These are phyloP conservation scores for Ophiocordyceps camponoti-saundersi DNA, from an alignment of 2,329 filamentous ascomycete genomes.

Conservation along the genomic window DNA sequence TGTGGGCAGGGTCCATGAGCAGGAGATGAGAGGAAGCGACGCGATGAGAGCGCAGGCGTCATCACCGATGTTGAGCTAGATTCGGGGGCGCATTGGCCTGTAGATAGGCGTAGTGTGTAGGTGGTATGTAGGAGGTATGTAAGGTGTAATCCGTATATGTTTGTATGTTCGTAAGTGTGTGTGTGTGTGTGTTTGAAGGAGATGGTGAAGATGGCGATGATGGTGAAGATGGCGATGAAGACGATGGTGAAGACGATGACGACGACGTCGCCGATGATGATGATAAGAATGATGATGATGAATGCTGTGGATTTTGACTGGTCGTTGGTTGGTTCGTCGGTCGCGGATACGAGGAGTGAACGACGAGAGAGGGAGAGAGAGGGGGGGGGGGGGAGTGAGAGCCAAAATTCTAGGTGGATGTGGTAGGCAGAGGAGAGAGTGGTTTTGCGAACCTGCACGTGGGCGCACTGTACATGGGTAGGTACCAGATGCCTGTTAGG, in stretches of 20 bases:
- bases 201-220: not conserved
- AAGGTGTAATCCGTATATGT: too few relatives aligned
- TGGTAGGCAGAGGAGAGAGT: too few relatives aligned
- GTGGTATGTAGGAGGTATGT: too few relatives aligned
- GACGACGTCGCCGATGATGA: not conserved
- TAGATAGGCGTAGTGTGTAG: too few relatives aligned
- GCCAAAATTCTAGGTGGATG: too few relatives aligned
- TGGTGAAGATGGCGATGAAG: not conserved
- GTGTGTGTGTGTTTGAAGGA: not conserved
- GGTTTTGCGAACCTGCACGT: too few relatives aligned
- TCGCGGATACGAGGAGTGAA: not conserved
- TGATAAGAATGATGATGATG: too few relatives aligned
- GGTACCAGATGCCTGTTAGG: not conserved
- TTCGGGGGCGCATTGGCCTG: too few relatives aligned
- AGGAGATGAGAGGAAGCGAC: slow-evolving; percentile 2
- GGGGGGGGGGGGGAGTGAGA: too few relatives aligned
- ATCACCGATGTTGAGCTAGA: not conserved
- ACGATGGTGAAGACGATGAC: not conserved
- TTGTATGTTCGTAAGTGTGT: too few relatives aligned
- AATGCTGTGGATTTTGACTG: not conserved
- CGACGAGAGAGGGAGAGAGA: not conserved
- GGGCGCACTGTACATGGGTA: too few relatives aligned
- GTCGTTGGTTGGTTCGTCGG: not conserved
- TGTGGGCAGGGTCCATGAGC: slow-evolving; percentile 39
- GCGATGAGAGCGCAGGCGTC: not conserved